Base-by-base conservation (phyloP, 148 eudicot species). In the Dianthus caryophyllus region DNA sequence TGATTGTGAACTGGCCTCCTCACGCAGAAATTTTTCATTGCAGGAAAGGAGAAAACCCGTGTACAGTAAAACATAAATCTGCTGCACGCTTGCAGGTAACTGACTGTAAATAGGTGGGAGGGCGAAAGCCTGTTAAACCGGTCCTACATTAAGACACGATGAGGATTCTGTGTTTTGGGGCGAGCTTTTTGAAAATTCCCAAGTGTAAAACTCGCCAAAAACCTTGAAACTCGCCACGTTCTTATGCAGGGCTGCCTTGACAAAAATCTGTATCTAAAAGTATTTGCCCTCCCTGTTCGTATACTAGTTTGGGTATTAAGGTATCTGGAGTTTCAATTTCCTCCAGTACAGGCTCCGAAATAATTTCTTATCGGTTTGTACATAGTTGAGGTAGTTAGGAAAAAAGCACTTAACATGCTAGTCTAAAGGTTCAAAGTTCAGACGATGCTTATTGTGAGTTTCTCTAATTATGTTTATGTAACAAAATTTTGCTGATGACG, bases 11-110 rank as follows among this genome's bases (percentile, higher is more conserved):
- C 60, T 30, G 2, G 25, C 14, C 66, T 36, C 31, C 74, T 78
- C 43, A 73, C 59, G 57, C 56, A 29, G 16, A 52, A 27, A 11
- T 30, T 41, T 33, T 61, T 47, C 73, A 38, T 68, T 82, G 68
- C 66, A 90, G 97, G 97, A 47, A 90, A 87, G 77, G 94, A 87
- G 81, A 83, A 82, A 83, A 80, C 70, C 21, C 81, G 81, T 21
- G 77, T 70, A 71, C 70, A 69, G 36, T 84, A 79, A 81, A 24
- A 24, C 48, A 41, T 61, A 73, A 21, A 1, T 15, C n/a, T 36
- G 50, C 15, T 13, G 15, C 17, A 29, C 44, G 10, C 44, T 41
- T 41, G 12, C 44, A 41, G 44, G 12, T 41, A 9, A 9, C 44
- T 41, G 44, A 41, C 44, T 41, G 44, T 4, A 41, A 9, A 41